Base-by-base conservation (phyloP, 345 rosid genomes). In the Aquilaria sinensis region DNA sequence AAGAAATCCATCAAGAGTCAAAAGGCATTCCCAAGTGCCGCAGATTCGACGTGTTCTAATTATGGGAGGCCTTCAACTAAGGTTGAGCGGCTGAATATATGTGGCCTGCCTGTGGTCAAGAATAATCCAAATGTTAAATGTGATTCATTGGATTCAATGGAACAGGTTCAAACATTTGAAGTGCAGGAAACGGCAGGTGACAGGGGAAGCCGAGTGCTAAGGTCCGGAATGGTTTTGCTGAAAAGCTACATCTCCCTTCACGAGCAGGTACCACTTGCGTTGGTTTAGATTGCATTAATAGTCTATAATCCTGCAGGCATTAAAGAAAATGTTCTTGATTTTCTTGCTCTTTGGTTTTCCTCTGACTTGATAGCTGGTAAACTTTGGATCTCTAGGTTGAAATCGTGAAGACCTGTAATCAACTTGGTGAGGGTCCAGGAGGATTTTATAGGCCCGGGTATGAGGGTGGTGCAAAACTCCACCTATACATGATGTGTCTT, bases 181-280 rank as follows among this genome's bases (percentile, higher is more conserved):
- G 43, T 63, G 12, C 58, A 66, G 33, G 13, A 6, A 5, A 53
- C 47, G 1, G 72, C 68, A 69, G 3, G 6, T 31, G 33, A 50
- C 41, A 14, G 10, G 15, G 30, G 53, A 30, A 64, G 12, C 23
- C 54, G 56, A 51, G 55, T 80, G 4, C 58, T 80, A 56, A 72
- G 84, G 64, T 80, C 83, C 58, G 91, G 91, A 50, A 80, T 85
- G 86, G 80, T 85, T 63, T 66, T 85, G 57, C 69, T 83, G 32
- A 83, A 77, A 71, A 58, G 63, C 56, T 78, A 67, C 58, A 70
- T 85, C 45, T 6, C 60, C 23, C 65, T 55, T 47, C 10, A 33
- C 12, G 67, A 70, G n/a, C 90, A 85, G 85, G 83, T 78, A 56
- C 31, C 46, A 31, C 52, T 55, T 32, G 29, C 37, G 12, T 16